Evolutionary conservation across 2,329 filamentous ascomycete species (phyloP).

Genomic region (Botryotinia globosa): DNA sequence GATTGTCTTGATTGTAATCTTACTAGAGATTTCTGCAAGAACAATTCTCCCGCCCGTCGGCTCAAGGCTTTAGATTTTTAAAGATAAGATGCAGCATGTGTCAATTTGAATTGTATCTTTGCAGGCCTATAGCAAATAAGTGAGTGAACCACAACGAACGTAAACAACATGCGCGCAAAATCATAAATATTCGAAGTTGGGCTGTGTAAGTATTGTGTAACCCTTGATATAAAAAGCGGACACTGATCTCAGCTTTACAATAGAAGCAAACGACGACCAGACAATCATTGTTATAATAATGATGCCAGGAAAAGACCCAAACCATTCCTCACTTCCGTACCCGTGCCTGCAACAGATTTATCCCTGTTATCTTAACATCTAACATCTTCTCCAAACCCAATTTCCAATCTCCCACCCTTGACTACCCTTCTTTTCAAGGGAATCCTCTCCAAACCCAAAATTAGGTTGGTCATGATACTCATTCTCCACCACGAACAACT

Average conservation of each 20-base stretch:
- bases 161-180: not conserved
- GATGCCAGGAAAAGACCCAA: not conserved
- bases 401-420: slow-evolving; percentile 1
- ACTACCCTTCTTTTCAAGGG: not conserved
- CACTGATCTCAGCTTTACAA: not conserved
- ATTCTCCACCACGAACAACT: slow-evolving; percentile 23
- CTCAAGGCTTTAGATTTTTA: not conserved
- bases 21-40: not conserved
- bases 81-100: not conserved
- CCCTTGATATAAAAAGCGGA: not conserved
- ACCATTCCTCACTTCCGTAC: not conserved
- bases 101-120: not conserved
- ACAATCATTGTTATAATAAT: not conserved
- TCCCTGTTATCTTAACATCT: not conserved
- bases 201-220: not conserved
- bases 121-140: not conserved
- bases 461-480: slow-evolving; percentile 35
- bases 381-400: slow-evolving; percentile 13
- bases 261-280: not conserved
- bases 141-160: not conserved
- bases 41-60: not conserved
- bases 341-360: not conserved
- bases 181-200: not conserved
- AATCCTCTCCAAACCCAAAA: slow-evolving; percentile 25
- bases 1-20: not conserved